Base-by-base conservation (phyloP, 2,329 filamentous ascomycete genomes). In the Calonectria hongkongensis region DNA sequence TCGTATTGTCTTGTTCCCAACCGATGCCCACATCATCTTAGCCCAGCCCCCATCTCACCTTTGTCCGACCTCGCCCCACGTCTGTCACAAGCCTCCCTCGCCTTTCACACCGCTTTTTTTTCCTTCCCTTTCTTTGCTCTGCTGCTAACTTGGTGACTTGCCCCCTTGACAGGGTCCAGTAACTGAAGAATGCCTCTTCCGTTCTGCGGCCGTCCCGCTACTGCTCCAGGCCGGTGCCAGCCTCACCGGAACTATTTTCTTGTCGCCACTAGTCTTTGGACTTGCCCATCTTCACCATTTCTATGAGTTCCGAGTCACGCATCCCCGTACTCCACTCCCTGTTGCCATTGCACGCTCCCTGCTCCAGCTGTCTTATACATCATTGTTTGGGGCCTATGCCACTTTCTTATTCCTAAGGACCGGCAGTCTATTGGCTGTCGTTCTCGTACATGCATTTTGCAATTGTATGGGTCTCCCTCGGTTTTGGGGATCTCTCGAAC, bases 281-380 rank as follows among this genome's bases (percentile, higher is more conserved):
- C 92, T 98, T 54, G 96, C 97, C 9, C 97, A 99, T 85, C 85
- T 98, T 60, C 96, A 99, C 85, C 97, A 99, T 85, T 95, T 98
- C 83, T 98, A 98, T 86, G 97, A 98, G 85, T 98, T 98, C 84
- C 90, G 94, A 70, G 88, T 98, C 70, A 94, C 94, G 1, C 92
- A 97, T 79, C 94, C 95, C 10, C 88, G 91, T 74, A 92, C 93
- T 2, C 90, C 94, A 0, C 81, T 92, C 15, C 76, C 88, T 1
- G 88, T 90, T 2, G 92, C 93, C 8, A 80, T 97, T 7, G 81
- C 94, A 33, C 92, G 95, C 63, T 95, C 95, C 2, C 76, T 95
- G 13, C 89, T 98, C 76, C 97, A 98, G 82, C 93, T 99, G 79
- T 88, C 89, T 4, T 99, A 98, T 84, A 99, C 97, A 0, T 96